A percentile compares a stretch with the other conserved stretches of the same genome.
Conservation (phyloP, 169 alveolate species). For the Babesia ovis region DNA sequence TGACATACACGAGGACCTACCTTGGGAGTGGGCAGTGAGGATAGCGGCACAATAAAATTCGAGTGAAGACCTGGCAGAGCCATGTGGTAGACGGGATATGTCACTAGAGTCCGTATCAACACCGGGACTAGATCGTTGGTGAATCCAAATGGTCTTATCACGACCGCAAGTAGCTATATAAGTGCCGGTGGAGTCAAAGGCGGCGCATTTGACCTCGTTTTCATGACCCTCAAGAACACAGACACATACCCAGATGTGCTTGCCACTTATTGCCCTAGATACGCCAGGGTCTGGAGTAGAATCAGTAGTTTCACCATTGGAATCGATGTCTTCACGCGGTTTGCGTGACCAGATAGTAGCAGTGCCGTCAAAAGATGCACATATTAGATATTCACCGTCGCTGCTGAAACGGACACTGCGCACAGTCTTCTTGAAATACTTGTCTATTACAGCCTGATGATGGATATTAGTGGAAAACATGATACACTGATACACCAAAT, state of each 20-base stretch:
- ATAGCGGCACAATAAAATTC: slow-evolving; percentile 65
- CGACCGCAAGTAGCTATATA: slow-evolving; percentile 79
- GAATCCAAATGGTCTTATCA: slow-evolving; percentile 76
- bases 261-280: not conserved
- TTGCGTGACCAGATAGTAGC: slow-evolving; percentile 45
- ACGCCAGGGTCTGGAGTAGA: not conserved
- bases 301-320: not conserved
- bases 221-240: slow-evolving; percentile 76
- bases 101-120: slow-evolving; percentile 19
- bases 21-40: slow-evolving; percentile 61
- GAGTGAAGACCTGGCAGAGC: not conserved
- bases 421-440: slow-evolving; percentile 70
- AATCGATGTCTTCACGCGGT: not conserved
- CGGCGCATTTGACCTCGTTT: slow-evolving; percentile 77
- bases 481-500: too few relatives aligned
- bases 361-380: slow-evolving; percentile 78
- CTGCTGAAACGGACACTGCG: slow-evolving; percentile 71
- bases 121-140: slow-evolving; percentile 40
- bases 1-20: slow-evolving; percentile 14
- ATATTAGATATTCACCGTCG: slow-evolving; percentile 72
- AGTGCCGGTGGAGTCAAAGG: slow-evolving; percentile 67
- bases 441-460: slow-evolving; percentile 62
- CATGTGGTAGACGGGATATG: slow-evolving; percentile 8
- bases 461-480: too few relatives aligned
- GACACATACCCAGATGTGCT: slow-evolving; percentile 62